Evolutionary conservation across 176 grass and related monocot species (phyloP).

Genomic region (Bonia amplexicaulis): DNA sequence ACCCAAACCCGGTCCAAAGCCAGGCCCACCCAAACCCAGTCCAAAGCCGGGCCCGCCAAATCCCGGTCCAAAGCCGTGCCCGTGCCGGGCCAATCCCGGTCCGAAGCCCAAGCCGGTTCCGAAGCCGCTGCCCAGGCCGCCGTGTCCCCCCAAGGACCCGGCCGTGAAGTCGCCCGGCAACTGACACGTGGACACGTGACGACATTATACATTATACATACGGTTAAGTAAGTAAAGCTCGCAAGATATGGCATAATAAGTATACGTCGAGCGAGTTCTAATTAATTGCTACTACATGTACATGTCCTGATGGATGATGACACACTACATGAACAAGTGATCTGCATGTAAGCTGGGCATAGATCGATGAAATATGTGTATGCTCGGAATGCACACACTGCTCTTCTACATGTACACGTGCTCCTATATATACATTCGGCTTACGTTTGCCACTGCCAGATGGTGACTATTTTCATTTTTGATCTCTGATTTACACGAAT

Average conservation of each 20-base stretch:
- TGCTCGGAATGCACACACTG: not conserved
- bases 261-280: not conserved
- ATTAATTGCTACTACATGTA: not conserved
- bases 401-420: not conserved
- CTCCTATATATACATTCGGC: not conserved
- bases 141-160: not conserved
- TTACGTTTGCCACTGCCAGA: not conserved
- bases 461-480: not conserved
- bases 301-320: not conserved
- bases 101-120: not conserved
- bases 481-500: no score
- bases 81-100: not conserved
- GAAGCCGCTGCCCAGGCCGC: not conserved
- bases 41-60: not conserved
- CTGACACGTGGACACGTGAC: not conserved
- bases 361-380: not conserved
- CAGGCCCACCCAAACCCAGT: not conserved
- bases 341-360: not conserved
- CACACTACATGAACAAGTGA: not conserved
- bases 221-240: not conserved
- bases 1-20: not conserved
- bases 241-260: not conserved
- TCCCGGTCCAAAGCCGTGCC: not conserved
- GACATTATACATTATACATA: not conserved
- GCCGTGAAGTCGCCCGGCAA: not conserved